phyloP scores from a whole-genome alignment of 805 yeast genomes.

The Torulaspora maleeae region DNA sequence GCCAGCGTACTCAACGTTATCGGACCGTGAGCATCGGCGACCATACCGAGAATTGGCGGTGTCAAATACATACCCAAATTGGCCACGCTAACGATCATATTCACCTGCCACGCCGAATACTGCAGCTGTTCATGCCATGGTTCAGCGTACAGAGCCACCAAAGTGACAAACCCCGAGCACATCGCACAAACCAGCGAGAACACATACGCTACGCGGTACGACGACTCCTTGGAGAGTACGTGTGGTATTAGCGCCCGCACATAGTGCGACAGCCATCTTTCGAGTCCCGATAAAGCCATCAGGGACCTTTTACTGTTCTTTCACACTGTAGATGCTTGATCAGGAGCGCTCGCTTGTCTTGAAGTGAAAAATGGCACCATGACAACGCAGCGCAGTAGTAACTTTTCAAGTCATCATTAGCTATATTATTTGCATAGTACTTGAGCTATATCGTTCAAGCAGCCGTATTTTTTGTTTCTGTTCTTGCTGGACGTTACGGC shows the following conservation, averaged over 20 bases:
- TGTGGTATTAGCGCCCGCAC: constrained; percentile 42
- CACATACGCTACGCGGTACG: constrained; percentile 49
- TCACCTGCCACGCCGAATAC: constrained; percentile 62
- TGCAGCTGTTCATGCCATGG: constrained; percentile 56
- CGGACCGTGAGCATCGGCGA: constrained; percentile 85
- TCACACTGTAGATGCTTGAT: not conserved
- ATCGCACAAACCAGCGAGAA: constrained; percentile 62
- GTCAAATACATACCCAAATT: constrained; percentile 81
- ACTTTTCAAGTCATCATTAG: not conserved
- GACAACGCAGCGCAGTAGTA: not conserved
- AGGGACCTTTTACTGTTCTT: not conserved
- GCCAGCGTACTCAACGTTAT: constrained; percentile 62
- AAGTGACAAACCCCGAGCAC: constrained; percentile 74
- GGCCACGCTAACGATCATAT: constrained; percentile 67
- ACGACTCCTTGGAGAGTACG: constrained; percentile 38
- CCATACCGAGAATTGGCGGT: constrained; percentile 73
- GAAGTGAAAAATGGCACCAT: not conserved
- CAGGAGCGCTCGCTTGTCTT: not conserved
- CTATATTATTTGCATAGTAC: constrained; percentile 18
- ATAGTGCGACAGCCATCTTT: constrained; percentile 40
- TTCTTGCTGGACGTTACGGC: constrained; percentile 24
- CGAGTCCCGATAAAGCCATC: constrained; percentile 30
- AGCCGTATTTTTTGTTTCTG: constrained; percentile 30
- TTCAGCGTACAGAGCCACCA: constrained; percentile 76
- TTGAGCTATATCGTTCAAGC: constrained; percentile 28